Evolutionary conservation across 768 basidiomycete genomes (phyloP).

Genomic region (Collybia sordida): DNA sequence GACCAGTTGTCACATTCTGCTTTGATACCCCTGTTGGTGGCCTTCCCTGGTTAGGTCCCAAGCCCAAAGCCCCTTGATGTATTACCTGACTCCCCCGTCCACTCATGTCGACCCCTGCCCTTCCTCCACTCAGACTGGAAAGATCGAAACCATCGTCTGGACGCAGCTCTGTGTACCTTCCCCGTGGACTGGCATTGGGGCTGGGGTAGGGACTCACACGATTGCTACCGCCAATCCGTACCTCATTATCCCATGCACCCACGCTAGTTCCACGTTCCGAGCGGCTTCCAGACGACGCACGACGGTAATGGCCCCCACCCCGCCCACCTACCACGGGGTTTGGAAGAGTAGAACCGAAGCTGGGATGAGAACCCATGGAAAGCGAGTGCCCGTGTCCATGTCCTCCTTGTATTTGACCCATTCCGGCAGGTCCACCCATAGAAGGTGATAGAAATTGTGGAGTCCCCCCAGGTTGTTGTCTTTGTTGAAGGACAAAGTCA

Average conservation of each 20-base stretch:
- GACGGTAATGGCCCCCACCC: constrained; percentile 33
- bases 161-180: constrained; percentile 51
- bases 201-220: constrained; percentile 67
- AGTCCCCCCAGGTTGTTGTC: constrained; percentile 14
- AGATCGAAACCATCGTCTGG: constrained; percentile 22
- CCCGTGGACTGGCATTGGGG: constrained; percentile 64
- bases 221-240: constrained; percentile 28
- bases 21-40: constrained; percentile 38
- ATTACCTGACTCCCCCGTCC: constrained; percentile 4
- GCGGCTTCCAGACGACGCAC: constrained; percentile 41
- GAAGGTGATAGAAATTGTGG: constrained; percentile 18
- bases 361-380: no score
- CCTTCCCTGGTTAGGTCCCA: constrained; percentile 7
- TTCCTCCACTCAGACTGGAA: constrained; percentile 2
- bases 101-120: not conserved
- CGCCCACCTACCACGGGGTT: constrained; percentile 7
- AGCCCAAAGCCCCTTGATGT: not conserved
- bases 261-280: constrained; percentile 34
- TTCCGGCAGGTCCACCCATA: constrained; percentile 5
- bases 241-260: constrained; percentile 22
- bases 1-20: constrained; percentile 87
- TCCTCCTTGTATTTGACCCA: not conserved
- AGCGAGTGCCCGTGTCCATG: not conserved
- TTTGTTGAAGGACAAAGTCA: constrained; percentile 23
- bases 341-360: constrained; percentile 5